Base-by-base conservation (phyloP, 352 stramenopile species). In the Blastocystis sp. region DNA sequence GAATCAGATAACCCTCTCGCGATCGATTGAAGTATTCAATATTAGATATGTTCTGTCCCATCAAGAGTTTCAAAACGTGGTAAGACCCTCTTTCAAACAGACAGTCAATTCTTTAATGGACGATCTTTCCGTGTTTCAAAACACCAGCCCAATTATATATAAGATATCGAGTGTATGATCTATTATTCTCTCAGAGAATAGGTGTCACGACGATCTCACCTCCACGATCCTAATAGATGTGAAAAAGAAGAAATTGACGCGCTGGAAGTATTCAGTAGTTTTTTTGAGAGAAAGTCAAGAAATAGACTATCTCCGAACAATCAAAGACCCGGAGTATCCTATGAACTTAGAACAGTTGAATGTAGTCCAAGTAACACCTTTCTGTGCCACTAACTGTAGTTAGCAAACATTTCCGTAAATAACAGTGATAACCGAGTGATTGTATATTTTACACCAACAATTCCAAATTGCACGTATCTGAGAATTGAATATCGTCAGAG, bases 281-380 rank as follows among this genome's bases (percentile, higher is more conserved):
- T 1, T 11, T 53, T 41, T 6, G 7, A 41, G 2, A 34, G n/a
- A 37, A 24, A 55, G 9, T 76, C 0, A 89, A 20, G 56, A 30
- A 13, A 7, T 79, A 89, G 94, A 64, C 92, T 95, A 90, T 92
- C 53, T 89, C 16, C 63, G 78, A 30, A 89, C 78, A 8, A 89
- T 97, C 89, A 97, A 98, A 90, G 95, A 98, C 90, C 95, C 95
- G 20, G 95, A 98, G 92, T 95, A 97, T 90, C 94, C 95, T 37
- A 92, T 98, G 53, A 97, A 95, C 41, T 92, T 98, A 43, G 95
- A 98, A 92, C 94, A 98, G 91, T 92, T 98, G 59, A 97, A 97
- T 90, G 95, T 98, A 63, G 94, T 96, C 91, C 92, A 94, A 76
- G 76, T 92, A 59, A 16, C 2, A 8, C 50, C 11, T 24, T 16